Conservation (phyloP, 2,329 filamentous ascomycete species). For the Alternaria tenuissima region DNA sequence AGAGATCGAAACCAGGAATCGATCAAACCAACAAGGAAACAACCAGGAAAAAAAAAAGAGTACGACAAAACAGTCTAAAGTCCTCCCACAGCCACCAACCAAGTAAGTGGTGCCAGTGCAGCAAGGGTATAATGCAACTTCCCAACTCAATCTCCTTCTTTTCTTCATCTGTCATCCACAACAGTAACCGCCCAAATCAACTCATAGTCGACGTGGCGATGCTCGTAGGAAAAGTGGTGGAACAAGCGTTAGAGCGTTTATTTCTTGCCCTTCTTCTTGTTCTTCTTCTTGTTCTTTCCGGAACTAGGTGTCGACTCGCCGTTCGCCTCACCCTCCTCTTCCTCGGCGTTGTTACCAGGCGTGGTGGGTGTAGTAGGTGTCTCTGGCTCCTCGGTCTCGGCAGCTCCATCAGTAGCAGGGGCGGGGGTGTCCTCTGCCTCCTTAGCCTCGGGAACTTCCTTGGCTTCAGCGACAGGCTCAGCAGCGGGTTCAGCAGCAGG, state of each 20-base stretch:
- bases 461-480: conserved; percentile 5
- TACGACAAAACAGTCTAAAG: conserved; percentile 5
- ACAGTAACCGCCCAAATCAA: background rate
- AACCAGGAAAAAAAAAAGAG: background rate
- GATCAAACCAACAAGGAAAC: background rate
- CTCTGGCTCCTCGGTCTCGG: conserved; percentile 4
- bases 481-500: background rate
- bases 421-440: background rate
- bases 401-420: background rate
- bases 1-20: too few species aligned
- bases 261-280: conserved; percentile 30
- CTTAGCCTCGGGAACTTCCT: conserved; percentile 4
- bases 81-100: conserved; percentile 10
- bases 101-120: conserved; percentile 4
- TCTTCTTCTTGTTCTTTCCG: conserved; percentile 25
- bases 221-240: background rate
- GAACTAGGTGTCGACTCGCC: conserved; percentile 9
- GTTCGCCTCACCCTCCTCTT: conserved; percentile 7
- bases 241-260: conserved; percentile 7
- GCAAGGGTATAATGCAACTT: conserved; percentile 19
- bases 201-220: background rate
- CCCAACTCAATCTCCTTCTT: background rate
- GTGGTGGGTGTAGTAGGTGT: conserved; percentile 12
- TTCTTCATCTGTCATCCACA: background rate
- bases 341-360: conserved; percentile 6